Conservation (phyloP, 441 rosid genomes). For the Metrosideros polymorpha region DNA sequence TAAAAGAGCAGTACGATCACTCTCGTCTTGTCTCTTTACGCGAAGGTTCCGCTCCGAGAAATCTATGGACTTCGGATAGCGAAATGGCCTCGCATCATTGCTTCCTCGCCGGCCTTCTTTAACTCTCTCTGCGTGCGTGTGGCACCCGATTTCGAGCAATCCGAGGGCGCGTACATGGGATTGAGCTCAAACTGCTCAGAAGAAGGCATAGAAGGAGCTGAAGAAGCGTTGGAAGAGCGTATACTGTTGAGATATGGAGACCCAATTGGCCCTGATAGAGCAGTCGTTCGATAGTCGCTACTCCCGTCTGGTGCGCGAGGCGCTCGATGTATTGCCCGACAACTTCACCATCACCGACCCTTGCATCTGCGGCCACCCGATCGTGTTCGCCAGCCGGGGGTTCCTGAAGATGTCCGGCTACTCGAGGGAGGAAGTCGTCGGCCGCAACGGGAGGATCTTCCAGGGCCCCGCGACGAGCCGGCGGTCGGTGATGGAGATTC, state of each 20-base stretch:
- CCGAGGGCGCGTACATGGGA: conserved; percentile 42
- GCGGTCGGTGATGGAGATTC: conserved; percentile 64
- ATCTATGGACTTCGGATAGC: neutral
- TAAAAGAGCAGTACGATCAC: neutral
- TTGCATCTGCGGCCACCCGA: conserved; percentile 67
- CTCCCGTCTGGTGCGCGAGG: conserved; percentile 48
- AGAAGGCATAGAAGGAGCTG: conserved; percentile 13
- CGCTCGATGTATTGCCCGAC: conserved; percentile 62
- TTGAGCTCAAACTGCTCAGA: conserved; percentile 31
- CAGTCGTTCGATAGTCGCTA: conserved; percentile 38
- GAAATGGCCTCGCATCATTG: neutral
- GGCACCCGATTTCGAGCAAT: neutral
- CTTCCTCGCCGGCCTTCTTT: neutral
- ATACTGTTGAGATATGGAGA: conserved; percentile 25
- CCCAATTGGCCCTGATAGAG: conserved; percentile 36
- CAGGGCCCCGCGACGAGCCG: conserved; percentile 72
- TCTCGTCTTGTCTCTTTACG: neutral
- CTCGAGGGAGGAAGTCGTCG: conserved; percentile 53
- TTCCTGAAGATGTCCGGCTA: conserved; percentile 71
- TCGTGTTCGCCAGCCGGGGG: conserved; percentile 71
- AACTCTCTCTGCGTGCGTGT: neutral
- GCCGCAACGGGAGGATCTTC: conserved; percentile 68
- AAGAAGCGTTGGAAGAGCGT: neutral
- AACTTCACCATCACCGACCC: conserved; percentile 86
- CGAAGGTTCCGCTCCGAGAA: neutral